A percentile compares a stretch with the other conserved stretches of the same genome.
phyloP scores from a whole-genome alignment of 75 land plant genomes.

The Chamaecyparis obtusa region DNA sequence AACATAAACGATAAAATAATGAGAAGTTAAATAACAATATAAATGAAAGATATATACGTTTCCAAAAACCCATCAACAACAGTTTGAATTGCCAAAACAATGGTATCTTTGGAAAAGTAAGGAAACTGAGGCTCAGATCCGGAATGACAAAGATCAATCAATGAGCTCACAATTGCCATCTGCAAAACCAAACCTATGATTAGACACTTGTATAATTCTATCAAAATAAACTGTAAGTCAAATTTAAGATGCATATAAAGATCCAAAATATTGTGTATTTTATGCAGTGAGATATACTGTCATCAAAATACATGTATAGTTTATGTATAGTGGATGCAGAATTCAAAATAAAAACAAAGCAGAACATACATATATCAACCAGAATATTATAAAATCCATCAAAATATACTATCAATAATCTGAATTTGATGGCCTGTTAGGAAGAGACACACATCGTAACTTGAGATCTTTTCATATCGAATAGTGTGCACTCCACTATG shows the following conservation, averaged over 20 bases:
- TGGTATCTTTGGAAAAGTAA: constrained; percentile 45
- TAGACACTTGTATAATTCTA: background rate
- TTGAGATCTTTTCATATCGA: background rate
- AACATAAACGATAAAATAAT: background rate
- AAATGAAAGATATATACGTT: constrained; percentile 31
- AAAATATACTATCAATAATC: background rate
- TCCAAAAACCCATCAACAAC: constrained; percentile 97
- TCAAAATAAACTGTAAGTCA: no score
- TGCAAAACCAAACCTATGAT: constrained; percentile 15
- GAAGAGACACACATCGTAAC: background rate
- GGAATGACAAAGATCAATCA: constrained; percentile 57
- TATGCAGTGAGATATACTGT: background rate
- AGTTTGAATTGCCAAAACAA: constrained; percentile 58
- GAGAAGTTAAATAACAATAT: background rate
- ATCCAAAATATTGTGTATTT: background rate
- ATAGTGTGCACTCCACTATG: background rate
- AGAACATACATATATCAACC: background rate
- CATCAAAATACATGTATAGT: background rate
- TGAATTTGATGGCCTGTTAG: background rate
- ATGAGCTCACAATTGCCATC: constrained; percentile 75
- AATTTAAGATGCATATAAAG: background rate
- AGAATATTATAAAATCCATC: background rate
- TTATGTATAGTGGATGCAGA: background rate
- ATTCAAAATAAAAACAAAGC: background rate
- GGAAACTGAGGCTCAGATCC: constrained; percentile 57